Evolutionary conservation across 495 filamentous ascomycete species (phyloP), one percentile per base, ranked within the genome.

Genomic region (Staphylotrichum longicolle): DNA sequence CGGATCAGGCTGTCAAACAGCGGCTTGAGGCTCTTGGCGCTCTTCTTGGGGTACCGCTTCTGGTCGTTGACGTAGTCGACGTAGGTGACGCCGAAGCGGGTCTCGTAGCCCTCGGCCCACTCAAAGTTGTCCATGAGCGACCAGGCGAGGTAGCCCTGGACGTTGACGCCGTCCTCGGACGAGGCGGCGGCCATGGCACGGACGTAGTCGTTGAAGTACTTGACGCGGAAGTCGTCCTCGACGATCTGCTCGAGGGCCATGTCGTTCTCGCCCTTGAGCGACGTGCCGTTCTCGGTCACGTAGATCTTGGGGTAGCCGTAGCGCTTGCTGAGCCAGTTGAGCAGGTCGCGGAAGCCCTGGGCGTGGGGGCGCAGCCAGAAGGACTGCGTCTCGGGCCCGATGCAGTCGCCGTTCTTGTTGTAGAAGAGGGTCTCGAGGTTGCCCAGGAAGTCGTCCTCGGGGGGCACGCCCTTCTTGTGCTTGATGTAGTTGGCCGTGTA

Each of bases 401-500:
- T 86, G 72, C 78, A 80, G 50, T 88, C 80, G 58, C 88, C 87
- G 54, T 73, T 69, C 74, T 91, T 91, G 73, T 85, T 82, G 66
- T 85, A 80, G 57, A 86, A 80, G 32, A 87, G 82, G 11, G 85
- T 81, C 68, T 89, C 84, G 44, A 91, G 75, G 72, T 91, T 87
- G 48, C 89, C 89, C 4, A 82, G 78, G 75, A 85, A 85, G 73
- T 92, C 89, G 52, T 88, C 80, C 33, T 84, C 80, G 4, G 88
- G 71, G 37, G 77, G 70, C 44, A 79, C 75, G 10, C 77, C 77
- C 5, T 78, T 80, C 72, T 85, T 84, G 75, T 90, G 86, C 70
- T 85, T 86, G 76, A 91, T 86, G 77, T 87, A 92, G 80, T 90
- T 88, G 67, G 88, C 86, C 57, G 88, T 90, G 79, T 91, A 91